Conservation (phyloP, 148 eudicot species). For the Selenicereus undatus region DNA sequence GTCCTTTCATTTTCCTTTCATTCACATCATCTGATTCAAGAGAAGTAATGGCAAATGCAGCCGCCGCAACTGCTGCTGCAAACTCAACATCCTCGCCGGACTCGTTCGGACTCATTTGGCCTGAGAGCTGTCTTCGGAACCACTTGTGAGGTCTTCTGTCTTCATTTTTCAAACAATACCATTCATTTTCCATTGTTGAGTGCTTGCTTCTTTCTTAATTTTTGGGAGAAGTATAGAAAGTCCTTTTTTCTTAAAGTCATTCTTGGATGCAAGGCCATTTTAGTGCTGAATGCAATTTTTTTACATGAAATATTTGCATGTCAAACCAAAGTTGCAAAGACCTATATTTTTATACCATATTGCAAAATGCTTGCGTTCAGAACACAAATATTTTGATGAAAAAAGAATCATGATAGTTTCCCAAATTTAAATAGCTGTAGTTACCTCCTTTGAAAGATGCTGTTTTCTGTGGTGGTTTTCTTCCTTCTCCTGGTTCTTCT, state of each 20-base stretch:
- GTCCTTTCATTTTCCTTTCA: conserved; percentile 24
- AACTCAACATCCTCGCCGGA: conserved; percentile 37
- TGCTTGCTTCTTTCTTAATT: not conserved
- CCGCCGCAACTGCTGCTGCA: conserved; percentile 73
- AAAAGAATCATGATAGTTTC: too few relatives aligned
- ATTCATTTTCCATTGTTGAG: not conserved
- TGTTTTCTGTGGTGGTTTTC: conserved; percentile 14
- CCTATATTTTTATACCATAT: too few relatives aligned
- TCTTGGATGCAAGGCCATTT: too few relatives aligned
- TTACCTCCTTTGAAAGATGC: conserved; percentile 32
- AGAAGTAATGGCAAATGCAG: conserved; percentile 63
- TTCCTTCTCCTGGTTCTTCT: conserved; percentile 26
- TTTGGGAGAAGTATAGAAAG: not conserved
- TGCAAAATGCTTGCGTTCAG: too few relatives aligned
- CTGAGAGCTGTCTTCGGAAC: conserved; percentile 47
- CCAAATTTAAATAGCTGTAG: not conserved
- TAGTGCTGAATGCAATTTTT: too few relatives aligned
- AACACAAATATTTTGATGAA: too few relatives aligned
- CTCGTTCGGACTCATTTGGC: conserved; percentile 42
- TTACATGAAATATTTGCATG: too few relatives aligned
- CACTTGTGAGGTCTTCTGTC: conserved; percentile 46
- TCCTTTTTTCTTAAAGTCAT: too few relatives aligned
- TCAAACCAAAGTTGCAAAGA: too few relatives aligned
- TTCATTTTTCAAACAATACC: conserved; percentile 1
- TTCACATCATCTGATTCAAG: conserved; percentile 35